Evolutionary conservation across 305 asterid species (phyloP), one percentile per base, ranked within the genome.

Genomic region (Striga hermonthica): DNA sequence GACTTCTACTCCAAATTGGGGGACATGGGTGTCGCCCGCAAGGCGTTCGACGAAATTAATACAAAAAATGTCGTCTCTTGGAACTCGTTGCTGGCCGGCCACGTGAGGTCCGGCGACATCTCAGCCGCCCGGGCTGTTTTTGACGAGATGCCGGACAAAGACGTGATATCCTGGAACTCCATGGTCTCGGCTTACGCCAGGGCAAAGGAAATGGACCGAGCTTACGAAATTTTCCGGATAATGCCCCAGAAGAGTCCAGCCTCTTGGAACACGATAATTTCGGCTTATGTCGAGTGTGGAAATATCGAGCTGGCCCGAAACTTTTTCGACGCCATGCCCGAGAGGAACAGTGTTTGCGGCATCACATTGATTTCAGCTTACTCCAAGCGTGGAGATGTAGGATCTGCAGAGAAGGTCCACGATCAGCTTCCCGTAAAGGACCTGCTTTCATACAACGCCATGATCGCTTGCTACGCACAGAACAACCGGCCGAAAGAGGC

Each of bases 241-340:
- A 90, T 92, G 94, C 95, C 96, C 0, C 67, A 78, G 78, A 85
- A 85, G 79, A 86, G 79, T 76, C 10, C 79, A 37, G 87, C 91
- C 7, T 92, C 96, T 1, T 92, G 98, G 98, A 89, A 92, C 73
- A 76, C 86, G 11, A 87, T 92, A 86, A 69, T 92, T 44, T 71
- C 75, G 0, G 96, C 96, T 11, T 87, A 86, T 45, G 6, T 86
- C 39, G 89, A 87, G 2, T 72, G 82, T 56, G 95, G 90, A 72
- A 72, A 83, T 63, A 72, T 81, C 16, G 96, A 84, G 50, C 31
- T 80, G 36, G 93, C 96, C 9, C 80, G 83, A 0, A 75, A 83
- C 71, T 82, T 83, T 62, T 90, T 83, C 35, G 89, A 88, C 40
- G 77, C 89, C 6, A 88, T 82, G 91, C 86, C 84, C 1, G 77